Percentiles rank a stretch among this genome's conserved stretches.
Evolutionary conservation across 805 yeast species (phyloP).

Genomic region (Wickerhamomyces xylosicus): DNA sequence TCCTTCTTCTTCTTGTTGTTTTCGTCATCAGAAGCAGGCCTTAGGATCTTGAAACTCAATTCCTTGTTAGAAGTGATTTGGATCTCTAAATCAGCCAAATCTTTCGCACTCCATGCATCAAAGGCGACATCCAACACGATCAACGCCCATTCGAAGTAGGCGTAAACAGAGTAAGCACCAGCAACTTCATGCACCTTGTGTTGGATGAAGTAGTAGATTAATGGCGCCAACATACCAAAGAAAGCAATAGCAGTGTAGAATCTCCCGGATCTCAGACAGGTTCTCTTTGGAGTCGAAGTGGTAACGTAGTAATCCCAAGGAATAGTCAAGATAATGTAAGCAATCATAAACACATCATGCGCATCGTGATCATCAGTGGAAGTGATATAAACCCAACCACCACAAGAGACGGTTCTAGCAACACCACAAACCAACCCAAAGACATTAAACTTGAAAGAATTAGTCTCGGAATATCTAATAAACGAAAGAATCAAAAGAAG

Average conservation of each 20-base stretch:
- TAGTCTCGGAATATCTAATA: conserved; percentile 31
- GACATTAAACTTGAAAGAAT: conserved; percentile 23
- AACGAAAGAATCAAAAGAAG: conserved; percentile 44
- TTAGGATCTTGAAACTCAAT: conserved; percentile 13
- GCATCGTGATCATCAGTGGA: conserved; percentile 95
- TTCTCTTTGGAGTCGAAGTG: conserved; percentile 36
- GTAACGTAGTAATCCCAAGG: conserved; percentile 80
- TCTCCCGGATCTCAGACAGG: conserved; percentile 41
- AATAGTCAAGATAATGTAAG: conserved; percentile 76
- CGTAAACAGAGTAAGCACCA: conserved; percentile 94
- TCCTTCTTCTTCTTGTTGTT: conserved; percentile 1
- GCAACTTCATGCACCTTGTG: conserved; percentile 81
- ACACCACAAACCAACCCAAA: conserved; percentile 53
- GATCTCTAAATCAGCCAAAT: conserved; percentile 56
- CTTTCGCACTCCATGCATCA: conserved; percentile 69
- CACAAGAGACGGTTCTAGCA: conserved; percentile 88
- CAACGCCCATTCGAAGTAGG: conserved; percentile 90
- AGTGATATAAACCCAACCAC: conserved; percentile 98
- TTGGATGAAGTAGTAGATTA: conserved; percentile 82
- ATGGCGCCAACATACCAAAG: conserved; percentile 66
- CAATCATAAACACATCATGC: conserved; percentile 93
- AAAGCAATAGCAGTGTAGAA: conserved; percentile 46
- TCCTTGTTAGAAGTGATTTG: background rate
- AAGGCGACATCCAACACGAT: conserved; percentile 76
- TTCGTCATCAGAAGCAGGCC: background rate